Percentiles rank a stretch among this genome's conserved stretches.
Evolutionary conservation across 2,329 filamentous ascomycete genomes (phyloP).

Genomic region (Paraconiothyrium brasiliense): DNA sequence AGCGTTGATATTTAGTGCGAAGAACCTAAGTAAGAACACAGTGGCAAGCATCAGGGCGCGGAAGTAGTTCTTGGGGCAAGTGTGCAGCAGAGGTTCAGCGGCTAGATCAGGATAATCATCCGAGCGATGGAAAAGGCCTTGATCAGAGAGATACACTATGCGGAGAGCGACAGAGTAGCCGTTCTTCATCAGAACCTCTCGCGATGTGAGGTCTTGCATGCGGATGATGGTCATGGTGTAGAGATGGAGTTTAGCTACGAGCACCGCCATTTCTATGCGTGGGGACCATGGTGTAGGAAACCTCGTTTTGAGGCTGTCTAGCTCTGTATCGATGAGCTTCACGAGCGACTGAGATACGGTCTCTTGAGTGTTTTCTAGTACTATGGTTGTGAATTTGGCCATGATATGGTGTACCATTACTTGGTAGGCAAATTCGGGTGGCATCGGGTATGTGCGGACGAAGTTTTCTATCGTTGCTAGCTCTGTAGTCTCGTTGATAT

Average conservation of each 20-base stretch:
- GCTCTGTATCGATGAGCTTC: conserved; percentile 31
- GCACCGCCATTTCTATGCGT: conserved; percentile 24
- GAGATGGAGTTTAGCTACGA: conserved; percentile 31
- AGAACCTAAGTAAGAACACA: conserved; percentile 35
- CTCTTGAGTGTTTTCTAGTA: conserved; percentile 29
- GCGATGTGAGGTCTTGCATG: conserved; percentile 28
- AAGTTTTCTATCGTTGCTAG: conserved; percentile 32
- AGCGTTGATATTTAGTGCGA: conserved; percentile 31
- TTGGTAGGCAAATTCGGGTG: conserved; percentile 32
- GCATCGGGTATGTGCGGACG: conserved; percentile 26
- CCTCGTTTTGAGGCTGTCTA: conserved; percentile 27
- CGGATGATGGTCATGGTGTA: conserved; percentile 34
- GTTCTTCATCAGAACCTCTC: conserved; percentile 31
- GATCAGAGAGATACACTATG: conserved; percentile 29
- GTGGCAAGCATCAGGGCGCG: conserved; percentile 29
- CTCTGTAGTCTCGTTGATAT: conserved; percentile 25
- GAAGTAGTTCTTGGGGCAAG: conserved; percentile 32
- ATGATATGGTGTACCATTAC: conserved; percentile 34
- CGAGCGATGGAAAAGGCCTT: conserved; percentile 25
- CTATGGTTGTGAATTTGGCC: conserved; percentile 31
- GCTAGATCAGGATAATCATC: conserved; percentile 22
- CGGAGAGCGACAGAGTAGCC: conserved; percentile 29
- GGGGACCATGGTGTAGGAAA: conserved; percentile 29
- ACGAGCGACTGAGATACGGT: conserved; percentile 30
- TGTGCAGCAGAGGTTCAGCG: conserved; percentile 15